phyloP scores from a whole-genome alignment of 2,329 filamentous ascomycete genomes.

The Colletotrichum siamense region DNA sequence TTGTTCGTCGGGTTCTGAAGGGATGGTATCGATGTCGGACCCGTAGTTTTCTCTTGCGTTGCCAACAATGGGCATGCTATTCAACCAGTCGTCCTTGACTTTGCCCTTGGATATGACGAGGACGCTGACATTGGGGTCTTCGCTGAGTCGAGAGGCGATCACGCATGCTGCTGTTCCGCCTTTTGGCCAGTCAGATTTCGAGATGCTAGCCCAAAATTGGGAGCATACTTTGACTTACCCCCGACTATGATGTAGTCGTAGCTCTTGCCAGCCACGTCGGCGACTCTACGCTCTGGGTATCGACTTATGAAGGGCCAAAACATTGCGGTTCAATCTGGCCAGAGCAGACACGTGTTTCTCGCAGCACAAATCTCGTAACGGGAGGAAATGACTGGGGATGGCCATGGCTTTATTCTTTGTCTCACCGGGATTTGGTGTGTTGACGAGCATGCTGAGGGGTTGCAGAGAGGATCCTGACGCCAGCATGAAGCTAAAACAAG shows the following conservation, averaged over 20 bases:
- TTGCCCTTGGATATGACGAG: conserved; percentile 42
- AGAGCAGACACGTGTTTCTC: neutral
- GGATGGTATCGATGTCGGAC: conserved; percentile 29
- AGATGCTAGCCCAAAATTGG: neutral
- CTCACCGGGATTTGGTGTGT: neutral
- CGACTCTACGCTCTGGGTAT: conserved; percentile 27
- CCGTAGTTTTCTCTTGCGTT: conserved; percentile 27
- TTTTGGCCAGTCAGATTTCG: neutral
- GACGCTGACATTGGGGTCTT: conserved; percentile 39
- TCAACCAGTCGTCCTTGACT: conserved; percentile 30
- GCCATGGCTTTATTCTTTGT: neutral
- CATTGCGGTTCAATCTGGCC: neutral
- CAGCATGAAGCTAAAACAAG: neutral
- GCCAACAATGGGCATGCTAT: conserved; percentile 34
- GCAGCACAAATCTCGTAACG: accelerated
- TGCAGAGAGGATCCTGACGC: neutral
- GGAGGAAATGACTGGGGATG: neutral
- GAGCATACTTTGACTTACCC: conserved; percentile 21
- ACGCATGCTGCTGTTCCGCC: conserved; percentile 54
- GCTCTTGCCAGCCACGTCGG: conserved; percentile 28
- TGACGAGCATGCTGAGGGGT: neutral
- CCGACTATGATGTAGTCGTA: conserved; percentile 55
- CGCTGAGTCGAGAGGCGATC: conserved; percentile 48
- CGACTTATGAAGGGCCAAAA: conserved; percentile 30
- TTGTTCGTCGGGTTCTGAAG: conserved; percentile 29